Conservation (phyloP, 352 stramenopile genomes). For the Globisporangium middletonii region DNA sequence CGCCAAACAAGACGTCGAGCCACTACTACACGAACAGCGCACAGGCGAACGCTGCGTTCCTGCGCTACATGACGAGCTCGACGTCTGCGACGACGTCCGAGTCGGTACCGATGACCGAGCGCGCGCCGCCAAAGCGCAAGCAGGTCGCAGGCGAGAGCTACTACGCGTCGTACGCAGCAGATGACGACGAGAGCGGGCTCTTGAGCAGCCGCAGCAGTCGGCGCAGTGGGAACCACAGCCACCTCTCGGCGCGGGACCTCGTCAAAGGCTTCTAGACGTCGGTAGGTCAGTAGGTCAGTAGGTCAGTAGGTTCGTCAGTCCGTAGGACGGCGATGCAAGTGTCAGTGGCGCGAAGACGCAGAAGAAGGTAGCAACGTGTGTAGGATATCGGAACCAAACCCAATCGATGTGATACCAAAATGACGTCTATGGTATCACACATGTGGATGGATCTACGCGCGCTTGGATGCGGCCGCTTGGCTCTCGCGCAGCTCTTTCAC, state of each 20-base stretch:
- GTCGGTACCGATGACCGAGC: constrained; percentile 8
- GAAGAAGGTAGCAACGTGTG: too few relatives aligned
- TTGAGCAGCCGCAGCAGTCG: constrained; percentile 10
- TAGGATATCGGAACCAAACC: too few relatives aligned
- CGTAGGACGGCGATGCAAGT: too few relatives aligned
- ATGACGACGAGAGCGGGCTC: constrained; percentile 16
- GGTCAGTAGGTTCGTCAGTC: too few relatives aligned
- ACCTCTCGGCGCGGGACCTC: constrained; percentile 18
- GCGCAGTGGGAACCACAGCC: constrained; percentile 12
- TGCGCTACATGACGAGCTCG: constrained; percentile 14
- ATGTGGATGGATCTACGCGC: neutral
- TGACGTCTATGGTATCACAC: neutral
- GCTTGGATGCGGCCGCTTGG: constrained; percentile 13
- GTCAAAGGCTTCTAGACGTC: constrained; percentile 5
- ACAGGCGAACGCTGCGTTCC: constrained; percentile 10
- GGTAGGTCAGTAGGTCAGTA: too few relatives aligned
- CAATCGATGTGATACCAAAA: too few relatives aligned
- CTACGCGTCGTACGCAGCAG: constrained; percentile 13
- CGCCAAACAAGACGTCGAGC: constrained; percentile 21
- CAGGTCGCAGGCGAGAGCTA: constrained; percentile 7
- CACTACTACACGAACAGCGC: constrained; percentile 15
- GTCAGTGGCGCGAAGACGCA: too few relatives aligned
- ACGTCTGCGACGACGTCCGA: constrained; percentile 12
- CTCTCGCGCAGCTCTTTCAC: constrained; percentile 28
- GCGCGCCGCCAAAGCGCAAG: constrained; percentile 6